Conservation (phyloP, 495 filamentous ascomycete species). For the Hypoxylon lenormandii region DNA sequence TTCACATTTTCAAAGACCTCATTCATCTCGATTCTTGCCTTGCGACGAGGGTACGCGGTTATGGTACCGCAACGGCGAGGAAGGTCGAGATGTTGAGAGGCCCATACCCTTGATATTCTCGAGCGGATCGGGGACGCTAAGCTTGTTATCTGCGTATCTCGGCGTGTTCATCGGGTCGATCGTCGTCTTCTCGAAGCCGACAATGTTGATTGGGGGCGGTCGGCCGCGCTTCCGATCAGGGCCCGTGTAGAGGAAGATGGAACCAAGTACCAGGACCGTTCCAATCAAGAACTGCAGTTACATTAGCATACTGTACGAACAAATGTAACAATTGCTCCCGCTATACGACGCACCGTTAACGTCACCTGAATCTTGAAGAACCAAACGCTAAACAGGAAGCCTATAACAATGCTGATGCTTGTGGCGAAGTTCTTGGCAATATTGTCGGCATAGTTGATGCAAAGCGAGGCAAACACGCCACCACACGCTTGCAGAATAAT, state of each 20-base stretch:
- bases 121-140: slow-evolving; percentile 53
- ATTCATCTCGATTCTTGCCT: slow-evolving; percentile 57
- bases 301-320: slow-evolving; percentile 23
- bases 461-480: slow-evolving; percentile 83
- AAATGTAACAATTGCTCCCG: background rate
- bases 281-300: slow-evolving; percentile 79
- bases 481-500: slow-evolving; percentile 84
- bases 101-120: slow-evolving; percentile 66
- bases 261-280: slow-evolving; percentile 76
- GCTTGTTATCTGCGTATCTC: slow-evolving; percentile 48
- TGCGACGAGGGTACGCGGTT: slow-evolving; percentile 58
- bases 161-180: slow-evolving; percentile 61
- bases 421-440: slow-evolving; percentile 93
- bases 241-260: slow-evolving; percentile 85
- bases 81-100: slow-evolving; percentile 73
- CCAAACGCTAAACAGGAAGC: slow-evolving; percentile 82
- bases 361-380: slow-evolving; percentile 85
- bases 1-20: slow-evolving; percentile 7
- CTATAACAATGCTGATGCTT: slow-evolving; percentile 86
- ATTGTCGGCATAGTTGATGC: slow-evolving; percentile 87
- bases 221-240: slow-evolving; percentile 65
- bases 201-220: slow-evolving; percentile 81
- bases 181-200: slow-evolving; percentile 78
- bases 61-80: slow-evolving; percentile 70
- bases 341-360: slow-evolving; percentile 67